phyloP scores from a whole-genome alignment of 305 asterid species.

The Fraxinus angustifolia region DNA sequence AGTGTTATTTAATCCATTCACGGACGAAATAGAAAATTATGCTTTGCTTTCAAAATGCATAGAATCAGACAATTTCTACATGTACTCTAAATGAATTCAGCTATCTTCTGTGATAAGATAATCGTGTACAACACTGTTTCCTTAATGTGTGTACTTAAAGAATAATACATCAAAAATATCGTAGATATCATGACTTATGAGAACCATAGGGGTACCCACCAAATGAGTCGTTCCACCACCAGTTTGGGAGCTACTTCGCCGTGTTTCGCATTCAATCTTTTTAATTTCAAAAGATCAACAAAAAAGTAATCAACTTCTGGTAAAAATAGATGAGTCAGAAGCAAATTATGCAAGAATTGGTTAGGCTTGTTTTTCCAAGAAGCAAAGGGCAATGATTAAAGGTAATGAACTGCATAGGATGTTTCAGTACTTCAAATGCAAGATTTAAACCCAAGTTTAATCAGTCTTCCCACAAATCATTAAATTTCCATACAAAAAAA shows the following conservation, averaged over 20 bases:
- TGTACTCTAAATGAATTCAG: neutral
- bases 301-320: neutral
- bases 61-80: neutral
- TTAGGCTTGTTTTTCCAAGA: neutral
- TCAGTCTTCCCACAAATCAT: neutral
- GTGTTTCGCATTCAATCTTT: neutral
- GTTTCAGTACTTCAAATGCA: neutral
- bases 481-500: conserved; percentile 16
- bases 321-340: neutral
- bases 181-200: neutral
- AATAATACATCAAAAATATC: neutral
- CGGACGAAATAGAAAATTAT: too few species aligned
- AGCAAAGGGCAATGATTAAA: conserved; percentile 8
- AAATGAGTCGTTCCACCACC: neutral
- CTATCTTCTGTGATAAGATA: neutral
- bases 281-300: neutral
- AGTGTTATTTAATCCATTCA: neutral
- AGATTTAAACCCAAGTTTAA: neutral
- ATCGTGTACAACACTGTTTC: neutral
- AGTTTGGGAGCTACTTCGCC: neutral
- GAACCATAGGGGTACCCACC: neutral
- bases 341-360: neutral
- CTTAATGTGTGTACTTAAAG: neutral
- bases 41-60: neutral
- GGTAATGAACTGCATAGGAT: neutral